Base-by-base conservation (phyloP, 331 rosid species). In the Pyracantha coccinea region DNA sequence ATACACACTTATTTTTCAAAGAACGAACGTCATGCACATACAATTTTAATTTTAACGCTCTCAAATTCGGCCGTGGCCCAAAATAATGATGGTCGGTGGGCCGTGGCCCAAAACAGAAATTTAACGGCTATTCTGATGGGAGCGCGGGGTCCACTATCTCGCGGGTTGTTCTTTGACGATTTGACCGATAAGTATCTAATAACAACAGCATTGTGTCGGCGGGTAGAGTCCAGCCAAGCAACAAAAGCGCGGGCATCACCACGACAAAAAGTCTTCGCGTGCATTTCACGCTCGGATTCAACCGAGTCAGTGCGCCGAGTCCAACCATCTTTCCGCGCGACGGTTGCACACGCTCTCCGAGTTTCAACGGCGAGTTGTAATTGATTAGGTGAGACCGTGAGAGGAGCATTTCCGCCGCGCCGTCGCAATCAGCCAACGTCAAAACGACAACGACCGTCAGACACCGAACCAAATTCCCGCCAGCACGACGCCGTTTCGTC, bases 191-290 rank as follows among this genome's bases (percentile, higher is more conserved):
- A 24, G 19, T 74, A 77, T 63, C 74, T 32, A 71, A 33, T 20
- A 6, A 15, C 65, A 41, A 21, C 53, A 60, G 35, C 66, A 4
- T 25, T 62, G 19, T 88, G 92, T 88, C 92, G 90, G 90, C 50
- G 87, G 6, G 27, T 33, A 47, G 28, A 21, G 1, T 21, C 80
- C 73, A 69, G 11, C 67, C 73, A 6, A 8, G 53, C 61, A 16
- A 66, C 74, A 69, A 53, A 71, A 12, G 58, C 66, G 50, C 54
- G 57, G 66, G 21, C 75, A 17, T 62, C 70, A 16, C 72, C 12
- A 53, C 55, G 17, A 62, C 54, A 58, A 12, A 14, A 29, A n/a
- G 21, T 25, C n/a, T 0, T 1, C 1, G 14, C 83, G 61, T 68
- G 35, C 21, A 25, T 0, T 16, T 16, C 79, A 83, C 80, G 79